These are phyloP conservation scores for Fusarium cyanostomum DNA, from an alignment of 2,329 filamentous ascomycete genomes.

Conservation along the genomic window DNA sequence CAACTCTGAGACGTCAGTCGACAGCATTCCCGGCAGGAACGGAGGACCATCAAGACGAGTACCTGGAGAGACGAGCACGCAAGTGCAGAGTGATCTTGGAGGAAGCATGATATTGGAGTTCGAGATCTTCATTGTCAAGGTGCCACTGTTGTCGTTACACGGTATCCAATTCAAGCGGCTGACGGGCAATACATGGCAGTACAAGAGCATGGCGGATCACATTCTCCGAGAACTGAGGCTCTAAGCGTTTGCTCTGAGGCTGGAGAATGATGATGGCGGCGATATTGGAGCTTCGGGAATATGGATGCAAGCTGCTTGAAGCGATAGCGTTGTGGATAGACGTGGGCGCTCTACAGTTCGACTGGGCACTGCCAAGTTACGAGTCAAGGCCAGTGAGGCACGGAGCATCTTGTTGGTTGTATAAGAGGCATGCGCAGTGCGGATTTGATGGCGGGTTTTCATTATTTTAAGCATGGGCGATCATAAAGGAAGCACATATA, in stretches of 20 bases:
- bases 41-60: slow-evolving; percentile 64
- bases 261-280: background rate
- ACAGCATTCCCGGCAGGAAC: slow-evolving; percentile 69
- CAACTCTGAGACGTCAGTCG: slow-evolving; percentile 86
- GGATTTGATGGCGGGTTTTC: slow-evolving; percentile 23
- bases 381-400: slow-evolving; percentile 14
- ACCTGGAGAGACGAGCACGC: slow-evolving; percentile 88
- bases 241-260: slow-evolving; percentile 52
- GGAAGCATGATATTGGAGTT: slow-evolving; percentile 87
- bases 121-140: slow-evolving; percentile 97
- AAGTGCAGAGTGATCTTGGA: slow-evolving; percentile 89
- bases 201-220: slow-evolving; percentile 97
- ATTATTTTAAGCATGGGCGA: slow-evolving; percentile 32
- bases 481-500: slow-evolving; percentile 40
- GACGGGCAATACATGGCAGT: slow-evolving; percentile 95
- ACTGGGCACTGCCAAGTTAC: slow-evolving; percentile 16
- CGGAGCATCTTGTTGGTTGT: slow-evolving; percentile 32
- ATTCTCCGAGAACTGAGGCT: slow-evolving; percentile 88
- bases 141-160: slow-evolving; percentile 89
- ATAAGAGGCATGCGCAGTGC: slow-evolving; percentile 28
- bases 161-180: slow-evolving; percentile 99
- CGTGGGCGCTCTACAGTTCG: slow-evolving; percentile 7
- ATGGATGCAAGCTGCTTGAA: slow-evolving; percentile 13
- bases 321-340: slow-evolving; percentile 29
- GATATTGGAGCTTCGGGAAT: slow-evolving; percentile 7